These are phyloP conservation scores for Tulasnella sp. DNA, from an alignment of 768 basidiomycete genomes.

Conservation along the genomic window DNA sequence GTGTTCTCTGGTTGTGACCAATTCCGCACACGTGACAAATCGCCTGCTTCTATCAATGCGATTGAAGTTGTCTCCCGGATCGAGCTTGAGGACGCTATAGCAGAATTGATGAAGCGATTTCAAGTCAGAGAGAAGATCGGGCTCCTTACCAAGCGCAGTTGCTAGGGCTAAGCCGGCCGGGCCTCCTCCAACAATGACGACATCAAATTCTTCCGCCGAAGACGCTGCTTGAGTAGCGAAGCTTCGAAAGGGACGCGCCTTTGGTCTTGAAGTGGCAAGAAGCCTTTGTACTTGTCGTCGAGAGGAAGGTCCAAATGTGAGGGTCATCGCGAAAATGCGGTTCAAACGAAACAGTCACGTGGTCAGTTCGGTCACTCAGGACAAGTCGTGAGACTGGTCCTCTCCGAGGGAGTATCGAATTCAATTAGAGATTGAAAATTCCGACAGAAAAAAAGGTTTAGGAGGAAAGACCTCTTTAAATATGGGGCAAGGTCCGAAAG, in stretches of 20 bases:
- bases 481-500: too few relatives aligned
- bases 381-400: too few relatives aligned
- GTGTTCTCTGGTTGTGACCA: conserved; percentile 49
- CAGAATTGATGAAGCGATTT: background rate
- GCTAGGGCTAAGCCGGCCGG: conserved; percentile 86
- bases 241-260: background rate
- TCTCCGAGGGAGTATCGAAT: too few relatives aligned
- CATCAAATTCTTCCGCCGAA: conserved; percentile 38
- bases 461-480: too few relatives aligned
- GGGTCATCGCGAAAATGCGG: background rate
- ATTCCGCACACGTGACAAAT: conserved; percentile 50
- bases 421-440: too few relatives aligned
- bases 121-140: background rate
- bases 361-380: background rate
- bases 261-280: background rate
- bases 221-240: background rate
- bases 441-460: too few relatives aligned
- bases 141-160: conserved; percentile 59
- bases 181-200: conserved; percentile 92
- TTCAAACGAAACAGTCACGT: background rate
- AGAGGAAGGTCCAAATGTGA: background rate
- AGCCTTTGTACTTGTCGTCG: background rate
- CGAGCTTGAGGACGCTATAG: conserved; percentile 40
- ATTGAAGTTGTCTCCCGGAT: conserved; percentile 47
- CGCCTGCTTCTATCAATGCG: conserved; percentile 71